phyloP scores from a whole-genome alignment of 306 rosid genomes.

The Malus sieversii region DNA sequence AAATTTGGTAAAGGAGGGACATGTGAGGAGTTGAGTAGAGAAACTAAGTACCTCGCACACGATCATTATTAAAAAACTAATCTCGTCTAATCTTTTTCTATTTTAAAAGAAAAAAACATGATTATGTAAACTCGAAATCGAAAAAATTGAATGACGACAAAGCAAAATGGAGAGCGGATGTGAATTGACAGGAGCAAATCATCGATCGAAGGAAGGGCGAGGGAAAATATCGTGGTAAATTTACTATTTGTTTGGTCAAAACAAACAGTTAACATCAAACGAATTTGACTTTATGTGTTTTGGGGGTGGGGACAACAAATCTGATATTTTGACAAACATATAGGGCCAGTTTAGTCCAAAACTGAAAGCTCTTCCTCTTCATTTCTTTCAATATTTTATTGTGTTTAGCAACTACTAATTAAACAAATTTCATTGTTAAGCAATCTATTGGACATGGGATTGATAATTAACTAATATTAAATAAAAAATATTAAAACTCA shows the following conservation, averaged over 20 bases:
- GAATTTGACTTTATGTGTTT: background rate
- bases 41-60: rapidly evolving
- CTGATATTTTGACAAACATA: too few species aligned
- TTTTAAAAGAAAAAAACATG: too few species aligned
- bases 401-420: background rate
- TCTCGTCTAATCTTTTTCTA: too few species aligned
- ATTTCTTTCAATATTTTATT: background rate
- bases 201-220: background rate
- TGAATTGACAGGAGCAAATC: background rate
- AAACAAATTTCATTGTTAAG: background rate
- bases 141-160: background rate
- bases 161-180: background rate
- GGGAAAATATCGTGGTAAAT: background rate
- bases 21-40: too few species aligned
- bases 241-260: background rate
- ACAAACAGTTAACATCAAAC: background rate
- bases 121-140: background rate
- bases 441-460: background rate
- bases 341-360: too few species aligned
- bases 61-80: too few species aligned
- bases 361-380: background rate
- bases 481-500: background rate
- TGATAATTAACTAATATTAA: too few species aligned
- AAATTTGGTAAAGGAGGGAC: too few species aligned
- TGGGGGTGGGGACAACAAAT: too few species aligned